Evolutionary conservation across 805 yeast genomes (phyloP).

Genomic region (Kodamaea leandrae): DNA sequence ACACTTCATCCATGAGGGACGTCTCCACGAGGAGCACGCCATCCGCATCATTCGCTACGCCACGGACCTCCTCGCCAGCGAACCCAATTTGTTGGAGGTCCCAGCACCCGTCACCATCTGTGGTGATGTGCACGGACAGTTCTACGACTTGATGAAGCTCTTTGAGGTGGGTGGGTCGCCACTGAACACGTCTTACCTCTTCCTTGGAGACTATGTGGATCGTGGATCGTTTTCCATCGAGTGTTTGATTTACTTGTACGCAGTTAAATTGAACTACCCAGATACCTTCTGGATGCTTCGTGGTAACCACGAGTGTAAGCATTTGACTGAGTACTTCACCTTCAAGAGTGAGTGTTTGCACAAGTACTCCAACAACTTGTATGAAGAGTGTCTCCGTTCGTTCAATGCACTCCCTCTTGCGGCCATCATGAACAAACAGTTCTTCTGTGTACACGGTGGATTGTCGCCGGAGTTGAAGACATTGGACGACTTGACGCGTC

Average conservation of each 20-base stretch:
- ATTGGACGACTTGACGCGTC: constrained; percentile 61
- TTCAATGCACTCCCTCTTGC: constrained; percentile 89
- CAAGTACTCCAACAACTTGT: constrained; percentile 66
- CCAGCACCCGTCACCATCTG: constrained; percentile 95
- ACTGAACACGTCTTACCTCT: constrained; percentile 66
- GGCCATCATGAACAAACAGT: constrained; percentile 90
- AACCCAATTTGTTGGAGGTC: constrained; percentile 76
- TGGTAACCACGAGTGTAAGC: constrained; percentile 95
- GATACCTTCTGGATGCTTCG: constrained; percentile 74
- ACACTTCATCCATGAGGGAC: constrained; percentile 80
- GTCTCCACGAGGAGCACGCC: constrained; percentile 70
- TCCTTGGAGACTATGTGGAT: constrained; percentile 93
- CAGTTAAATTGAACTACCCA: constrained; percentile 76
- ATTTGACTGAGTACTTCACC: constrained; percentile 90
- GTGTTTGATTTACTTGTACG: constrained; percentile 69
- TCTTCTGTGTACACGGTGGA: constrained; percentile 96
- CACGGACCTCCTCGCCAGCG: constrained; percentile 57
- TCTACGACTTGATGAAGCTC: constrained; percentile 81
- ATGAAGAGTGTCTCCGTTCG: constrained; percentile 70
- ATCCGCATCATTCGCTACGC: constrained; percentile 63
- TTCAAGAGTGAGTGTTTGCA: constrained; percentile 87
- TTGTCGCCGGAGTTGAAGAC: constrained; percentile 78
- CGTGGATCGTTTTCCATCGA: constrained; percentile 90
- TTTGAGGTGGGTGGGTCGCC: constrained; percentile 96
- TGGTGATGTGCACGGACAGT: constrained; percentile 98